Base-by-base conservation (phyloP, 192 early-diverging fungal species). In the Entomortierella beljakovae region DNA sequence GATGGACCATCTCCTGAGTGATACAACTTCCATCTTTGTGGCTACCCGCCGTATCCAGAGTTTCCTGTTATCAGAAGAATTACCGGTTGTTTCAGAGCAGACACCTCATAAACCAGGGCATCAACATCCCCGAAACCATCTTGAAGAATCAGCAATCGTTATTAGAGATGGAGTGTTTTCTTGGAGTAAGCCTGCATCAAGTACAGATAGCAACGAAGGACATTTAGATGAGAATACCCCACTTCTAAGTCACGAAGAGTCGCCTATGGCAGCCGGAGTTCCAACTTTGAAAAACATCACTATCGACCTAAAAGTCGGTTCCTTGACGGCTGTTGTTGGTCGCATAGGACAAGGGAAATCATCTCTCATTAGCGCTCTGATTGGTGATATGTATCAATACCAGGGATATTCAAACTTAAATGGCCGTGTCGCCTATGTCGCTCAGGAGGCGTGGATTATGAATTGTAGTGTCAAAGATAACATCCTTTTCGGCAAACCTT, bases 331-430 rank as follows among this genome's bases (percentile, higher is more conserved):
- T 1, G 43, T 75, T 13, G 72, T 75, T 6, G 72, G 72, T 11
- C 72, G 72, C 6, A 57, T 75, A 15, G 74, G 94, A 1, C 80
- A 83, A 26, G 87, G 87, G 7, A 88, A 88, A 46, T 87, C 90
- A 10, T 87, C 81, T 2, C 53, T 83, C 16, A 34, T 83, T 1
- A 69, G 59, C 22, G 62, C 76, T 25, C 51, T 97, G 11, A 83
- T 98, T 6, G 95, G 95, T 32, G 97, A 99, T 75, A 97, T 96
- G 95, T 87, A 92, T 63, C 86, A 80, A 52, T 42, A 82, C 7
- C 25, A 46, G 7, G 95, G 93, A 48, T 75, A 83, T 4, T 91
- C 95, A 5, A 68, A 64, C 6, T 42, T 97, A 1, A 83, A 87
- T 23, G 87, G 85, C 25, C 70, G 61, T 7, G 79, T 94, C 20